Evolutionary conservation across 495 filamentous ascomycete genomes (phyloP), one percentile per base, ranked within the genome.

Genomic region (Hyaloscypha hepaticicola): DNA sequence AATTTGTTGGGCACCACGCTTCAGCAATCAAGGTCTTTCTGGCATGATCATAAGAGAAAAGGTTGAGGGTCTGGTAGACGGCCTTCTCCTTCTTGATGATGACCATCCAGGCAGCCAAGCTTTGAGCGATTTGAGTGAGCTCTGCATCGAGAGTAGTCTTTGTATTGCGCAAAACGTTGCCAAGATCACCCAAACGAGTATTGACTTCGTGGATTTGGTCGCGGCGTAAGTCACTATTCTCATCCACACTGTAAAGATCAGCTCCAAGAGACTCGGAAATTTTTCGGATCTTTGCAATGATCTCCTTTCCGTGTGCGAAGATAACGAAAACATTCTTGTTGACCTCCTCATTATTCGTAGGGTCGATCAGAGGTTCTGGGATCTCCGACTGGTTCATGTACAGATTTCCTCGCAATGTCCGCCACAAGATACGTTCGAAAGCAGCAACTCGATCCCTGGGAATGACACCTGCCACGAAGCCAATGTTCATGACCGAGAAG

Each of bases 361-460:
- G 95, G 76, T 99, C 92, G 74, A 96, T 82, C 62, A 99, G 90
- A n/a, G 92, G 87, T 69, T 98, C 92, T 29, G 91, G 88, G 60
- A 99, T 98, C 79, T 98, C 95, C 34, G 93, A 91, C 80, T 99
- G 95, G 78, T 98, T 99, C 95, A 99, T 99, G 80, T 97, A 99
- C 22, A 99, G 84, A 77, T 99, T 99, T 68, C 95, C 95, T 70
- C 95, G 92, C 60, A 99, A 81, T 0, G 95, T 97, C 60, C 95
- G 83, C 95, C 95, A 99, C 19, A 99, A 83, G 66, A 98, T 98
- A 58, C 95, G 88, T 77, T 99, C 95, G 72, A 99, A 97, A 33
- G 95, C 89, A 9, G 89, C 93, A 62, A 98, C 95, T 8, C 93
- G 88, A 66, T 97, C 94, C 26, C 93, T 83, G 26, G 91, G 89